Percentiles rank a stretch among this genome's conserved stretches.
phyloP scores from a whole-genome alignment of 164 flowering plant species.

The Stephania yunnanensis region DNA sequence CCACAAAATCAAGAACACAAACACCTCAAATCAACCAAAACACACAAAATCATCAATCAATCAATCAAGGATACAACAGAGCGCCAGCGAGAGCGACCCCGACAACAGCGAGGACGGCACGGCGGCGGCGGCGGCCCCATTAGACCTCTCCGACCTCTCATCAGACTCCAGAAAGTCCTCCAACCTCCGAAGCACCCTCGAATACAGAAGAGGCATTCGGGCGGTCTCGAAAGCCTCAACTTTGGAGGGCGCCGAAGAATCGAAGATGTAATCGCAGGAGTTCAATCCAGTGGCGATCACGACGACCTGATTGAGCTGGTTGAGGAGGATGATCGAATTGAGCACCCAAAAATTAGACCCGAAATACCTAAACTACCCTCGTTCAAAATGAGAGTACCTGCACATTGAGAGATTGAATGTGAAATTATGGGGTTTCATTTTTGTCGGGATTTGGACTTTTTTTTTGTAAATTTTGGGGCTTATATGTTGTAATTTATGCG shows the following conservation, averaged over 20 bases:
- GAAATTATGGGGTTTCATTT: not conserved
- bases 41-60: not conserved
- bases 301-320: slow-evolving; percentile 86
- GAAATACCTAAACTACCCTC: too few species aligned
- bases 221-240: slow-evolving; percentile 29
- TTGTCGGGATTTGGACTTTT: too few species aligned
- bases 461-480: too few species aligned
- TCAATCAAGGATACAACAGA: slow-evolving; percentile 82
- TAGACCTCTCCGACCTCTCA: slow-evolving; percentile 39
- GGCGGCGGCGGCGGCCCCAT: slow-evolving; percentile 17
- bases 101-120: slow-evolving; percentile 60
- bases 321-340: slow-evolving; percentile 65
- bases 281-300: slow-evolving; percentile 79
- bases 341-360: too few species aligned
- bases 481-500: too few species aligned
- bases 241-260: slow-evolving; percentile 44
- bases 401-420: not conserved
- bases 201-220: slow-evolving; percentile 43
- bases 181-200: slow-evolving; percentile 47
- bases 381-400: slow-evolving; percentile 82
- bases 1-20: not conserved
- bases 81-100: slow-evolving; percentile 89
- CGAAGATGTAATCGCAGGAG: slow-evolving; percentile 70
- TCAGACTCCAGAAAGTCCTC: slow-evolving; percentile 66
- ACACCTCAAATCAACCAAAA: not conserved